Base-by-base conservation (phyloP, 2,329 filamentous ascomycete species). In the Diaporthe citriasiana region DNA sequence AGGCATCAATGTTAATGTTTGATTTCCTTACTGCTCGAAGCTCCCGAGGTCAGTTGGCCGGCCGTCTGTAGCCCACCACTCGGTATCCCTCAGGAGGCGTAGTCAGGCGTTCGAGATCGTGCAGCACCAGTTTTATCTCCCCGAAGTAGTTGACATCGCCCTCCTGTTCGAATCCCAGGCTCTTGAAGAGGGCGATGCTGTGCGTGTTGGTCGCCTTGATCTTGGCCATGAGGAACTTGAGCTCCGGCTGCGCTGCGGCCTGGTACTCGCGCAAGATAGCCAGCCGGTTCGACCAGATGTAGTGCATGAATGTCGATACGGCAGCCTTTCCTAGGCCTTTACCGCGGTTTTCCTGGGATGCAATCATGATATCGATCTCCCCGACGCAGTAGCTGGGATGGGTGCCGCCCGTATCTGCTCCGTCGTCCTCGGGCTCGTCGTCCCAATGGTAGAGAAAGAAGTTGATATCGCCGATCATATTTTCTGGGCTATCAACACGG, bases 311-410 rank as follows among this genome's bases (percentile, higher is more conserved):
- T 0, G 90, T 84, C 3, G 90, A 80, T 1, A 98, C 86, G 0
- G 93, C 90, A 0, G 89, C 89, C 7, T 87, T 85, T 0, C 94
- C 95, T 9, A 91, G 84, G 0, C 95, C 95, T 10, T 86, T 84
- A 0, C 92, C 86, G 33, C 92, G 90, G 40, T 90, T 84, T 0
- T 81, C 79, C 6, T 83, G 83, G 1, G 85, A 84, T 0, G 95
- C 95, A 75, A 98, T 92, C 95, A 98, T 97, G 76, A 98, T 89
- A 82, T 97, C 94, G 9, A 98, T 83, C 80, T 97, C 95, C 33
- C 93, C 95, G 4, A 93, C 82, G 74, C 83, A 82, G 75, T 77
- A 78, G 40, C 40, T 55, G 8, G 65, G 74, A 3, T 27, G 68
- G 0, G 53, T 33, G 25, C 15, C 22, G 27, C 8, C n/a, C 0